Evolutionary conservation across 192 early-diverging fungal genomes (phyloP), one percentile per base, ranked within the genome.

Genomic region (Coemansia erecta): DNA sequence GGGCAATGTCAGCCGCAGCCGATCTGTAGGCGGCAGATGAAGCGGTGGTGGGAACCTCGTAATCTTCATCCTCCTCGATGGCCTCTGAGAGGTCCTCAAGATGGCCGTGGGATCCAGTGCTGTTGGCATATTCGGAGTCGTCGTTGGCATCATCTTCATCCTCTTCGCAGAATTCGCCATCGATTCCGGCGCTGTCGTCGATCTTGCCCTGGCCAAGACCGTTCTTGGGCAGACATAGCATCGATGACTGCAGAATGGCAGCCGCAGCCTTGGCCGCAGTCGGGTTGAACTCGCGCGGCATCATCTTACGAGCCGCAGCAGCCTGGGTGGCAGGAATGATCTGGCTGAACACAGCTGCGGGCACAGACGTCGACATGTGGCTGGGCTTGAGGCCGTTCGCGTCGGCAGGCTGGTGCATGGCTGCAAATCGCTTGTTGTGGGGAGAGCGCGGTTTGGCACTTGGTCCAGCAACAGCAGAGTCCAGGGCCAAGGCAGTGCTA

Each of bases 271-370:
- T 73, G 53, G 68, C 72, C 11, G 67, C 72, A 4, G 72, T 70
- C 5, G 40, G 68, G 58, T 80, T 80, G 43, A 65, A 53, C 68
- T 80, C 77, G 28, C 77, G 77, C n/a, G 77, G 77, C 77, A 80
- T 80, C 71, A 74, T 74, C 68, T 80, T 74, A 54, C 68, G 77
- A 24, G 77, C 77, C 10, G 77, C 72, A 9, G 77, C 77, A 4
- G 72, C 77, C 57, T 80, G 71, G 1, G 77, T 74, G 10, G 77
- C 77, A 8, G 77, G 77, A 21, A 80, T 80, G 26, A 80, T 74
- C 72, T 80, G 71, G 72, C 77, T 80, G 22, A 80, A 80, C 58
- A 80, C 71, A 0, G 66, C 64, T 0, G 77, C 77, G 15, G 77
- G 77, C 2, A 80, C 77, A 15, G 77, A 80, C 24, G 77, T 71